phyloP scores from a whole-genome alignment of 2,329 filamentous ascomycete genomes.

The Botryosphaeria dothidea region DNA sequence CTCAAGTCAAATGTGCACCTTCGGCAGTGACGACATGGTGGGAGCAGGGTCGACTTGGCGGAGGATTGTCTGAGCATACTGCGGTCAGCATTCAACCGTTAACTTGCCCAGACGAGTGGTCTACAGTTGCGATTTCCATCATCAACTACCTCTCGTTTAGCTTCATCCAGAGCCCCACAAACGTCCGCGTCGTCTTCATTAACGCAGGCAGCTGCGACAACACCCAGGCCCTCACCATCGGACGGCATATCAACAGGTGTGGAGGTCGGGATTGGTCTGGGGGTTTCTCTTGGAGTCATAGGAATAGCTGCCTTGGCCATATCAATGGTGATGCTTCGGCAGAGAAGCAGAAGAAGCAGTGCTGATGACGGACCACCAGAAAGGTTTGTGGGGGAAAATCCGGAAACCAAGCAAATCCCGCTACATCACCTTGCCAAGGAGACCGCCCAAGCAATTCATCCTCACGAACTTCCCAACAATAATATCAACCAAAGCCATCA shows the following conservation, averaged over 20 bases:
- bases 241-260: not conserved
- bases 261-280: slow-evolving; percentile 9
- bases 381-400: no score
- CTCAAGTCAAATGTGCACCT: slow-evolving; percentile 17
- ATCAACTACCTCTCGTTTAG: no score
- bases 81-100: slow-evolving; percentile 17
- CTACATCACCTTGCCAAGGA: no score
- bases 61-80: slow-evolving; percentile 11
- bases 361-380: not conserved
- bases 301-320: not conserved
- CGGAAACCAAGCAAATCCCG: not conserved
- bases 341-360: not conserved
- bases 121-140: slow-evolving; percentile 16
- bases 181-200: not conserved
- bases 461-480: no score
- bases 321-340: not conserved
- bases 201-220: not conserved
- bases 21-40: slow-evolving; percentile 20
- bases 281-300: not conserved
- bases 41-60: slow-evolving; percentile 18
- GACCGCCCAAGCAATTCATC: no score
- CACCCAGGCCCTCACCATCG: not conserved
- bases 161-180: not conserved
- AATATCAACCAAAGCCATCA: no score
- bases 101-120: slow-evolving; percentile 18